Base-by-base conservation (phyloP, 176 grass and related monocot species). In the Pontederia paniculata region DNA sequence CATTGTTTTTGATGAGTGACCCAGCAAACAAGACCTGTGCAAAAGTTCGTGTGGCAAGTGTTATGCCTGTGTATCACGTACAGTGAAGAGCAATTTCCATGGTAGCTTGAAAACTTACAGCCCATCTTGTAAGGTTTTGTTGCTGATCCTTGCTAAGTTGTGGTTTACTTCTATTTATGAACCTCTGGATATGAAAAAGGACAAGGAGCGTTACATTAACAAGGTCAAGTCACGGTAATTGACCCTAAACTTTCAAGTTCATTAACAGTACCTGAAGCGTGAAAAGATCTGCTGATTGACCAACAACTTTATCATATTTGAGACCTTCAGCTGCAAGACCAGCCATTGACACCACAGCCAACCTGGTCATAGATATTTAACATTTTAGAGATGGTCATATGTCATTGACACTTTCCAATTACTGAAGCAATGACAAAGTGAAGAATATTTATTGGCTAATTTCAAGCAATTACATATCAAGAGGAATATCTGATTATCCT, bases 91-190 rank as follows among this genome's bases (percentile, higher is more conserved):
- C 19, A 67, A 21, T 20, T 12, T 31, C 14, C 20, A n/a, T 45
- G 43, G 16, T 15, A 17, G 57, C 16, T 52, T 1, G 9, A 25
- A 23, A 48, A 87, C 91, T 78, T 21, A 97, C 91, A 48, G 91
- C 91, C 86, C 91, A 97, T 87, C 91, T 82, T 49, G 91, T 97
- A 70, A 97, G 86, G 71, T 89, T 97, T 49, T 89, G 77, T 60
- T 97, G 91, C 65, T 96, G 85, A 12, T 89, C 82, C 67, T 89
- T 89, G 55, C 74, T 81, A 49, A 89, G 48, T 22, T 63, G 79
- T 1, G 85, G 85, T 53, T 81, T 97, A 57, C 67, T 79, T 58
- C 91, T 78, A 58, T 97, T 97, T 78, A 97, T 44, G 55, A 97
- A 89, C 48, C 91, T 90, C 86, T 97, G 52, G 0, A 68, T 44